phyloP scores from a whole-genome alignment of 2,329 filamentous ascomycete species.

The Talaromyces amestolkiae region DNA sequence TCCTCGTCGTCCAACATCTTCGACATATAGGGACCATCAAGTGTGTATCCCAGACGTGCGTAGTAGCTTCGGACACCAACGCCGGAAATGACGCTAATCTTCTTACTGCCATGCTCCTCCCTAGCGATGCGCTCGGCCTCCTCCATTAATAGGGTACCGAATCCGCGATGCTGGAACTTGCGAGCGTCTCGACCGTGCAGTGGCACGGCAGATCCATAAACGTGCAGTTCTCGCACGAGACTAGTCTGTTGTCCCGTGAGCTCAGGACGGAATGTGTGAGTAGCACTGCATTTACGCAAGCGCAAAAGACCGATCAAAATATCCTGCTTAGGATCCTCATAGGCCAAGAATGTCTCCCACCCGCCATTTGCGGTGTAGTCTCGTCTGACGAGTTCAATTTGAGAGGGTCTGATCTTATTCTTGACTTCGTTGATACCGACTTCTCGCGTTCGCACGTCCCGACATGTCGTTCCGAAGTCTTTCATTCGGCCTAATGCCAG shows the following conservation, averaged over 20 bases:
- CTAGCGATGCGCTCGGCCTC: constrained; percentile 93
- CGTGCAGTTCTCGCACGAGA: constrained; percentile 89
- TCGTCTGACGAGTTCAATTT: constrained; percentile 89
- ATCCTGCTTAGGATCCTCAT: constrained; percentile 97
- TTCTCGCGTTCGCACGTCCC: constrained; percentile 92
- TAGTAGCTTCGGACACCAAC: constrained; percentile 97
- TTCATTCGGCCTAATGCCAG: constrained; percentile 96
- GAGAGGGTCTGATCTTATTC: constrained; percentile 93
- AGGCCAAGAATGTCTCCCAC: constrained; percentile 97
- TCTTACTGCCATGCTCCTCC: constrained; percentile 88
- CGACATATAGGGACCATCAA: constrained; percentile 82
- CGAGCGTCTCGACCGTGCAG: constrained; percentile 91
- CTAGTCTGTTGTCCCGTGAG: constrained; percentile 82
- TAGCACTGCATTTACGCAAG: constrained; percentile 83
- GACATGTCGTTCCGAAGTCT: constrained; percentile 94
- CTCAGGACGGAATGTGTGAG: constrained; percentile 89
- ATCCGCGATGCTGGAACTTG: constrained; percentile 98
- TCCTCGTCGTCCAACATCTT: constrained; percentile 45
- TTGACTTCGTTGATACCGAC: constrained; percentile 99
- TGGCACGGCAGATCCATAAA: constrained; percentile 96
- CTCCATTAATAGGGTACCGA: constrained; percentile 94
- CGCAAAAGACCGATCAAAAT: constrained; percentile 90
- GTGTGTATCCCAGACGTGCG: constrained; percentile 82
- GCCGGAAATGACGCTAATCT: constrained; percentile 97
- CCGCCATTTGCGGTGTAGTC: constrained; percentile 95